Base-by-base conservation (phyloP, 1,139 yeast species). In the Candida pseudocylindracea region DNA sequence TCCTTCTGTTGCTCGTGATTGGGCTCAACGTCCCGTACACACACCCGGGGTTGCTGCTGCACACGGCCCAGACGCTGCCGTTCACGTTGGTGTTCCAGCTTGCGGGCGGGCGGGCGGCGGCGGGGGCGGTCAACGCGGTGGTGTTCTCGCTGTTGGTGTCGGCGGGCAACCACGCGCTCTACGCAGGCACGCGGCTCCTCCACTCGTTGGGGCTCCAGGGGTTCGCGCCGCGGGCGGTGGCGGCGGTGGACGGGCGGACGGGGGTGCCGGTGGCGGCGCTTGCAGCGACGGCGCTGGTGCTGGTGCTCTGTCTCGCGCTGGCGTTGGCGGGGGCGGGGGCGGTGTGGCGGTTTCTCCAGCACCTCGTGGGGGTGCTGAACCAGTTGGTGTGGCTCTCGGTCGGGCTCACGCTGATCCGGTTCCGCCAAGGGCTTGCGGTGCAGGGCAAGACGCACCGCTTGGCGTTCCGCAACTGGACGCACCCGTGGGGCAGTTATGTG, bases 31-130 rank as follows among this genome's bases (percentile, higher is more conserved):
- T 60, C 4, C 57, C 63, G 2, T 15, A 15, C 20, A 15, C 20
- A 4, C 6, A 15, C 20, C 41, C n/a, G 33, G 39, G 31, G 32
- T 36, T 27, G 31, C 8, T 15, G 29, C 25, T 8, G 26, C 26
- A 8, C 26, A 25, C 26, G 10, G 26, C 26, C 9, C 10, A 25
- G 26, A 8, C 10, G 26, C 62, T 73, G 9, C 75, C 75, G 20
- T 65, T 68, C 48, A 70, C 69, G 8, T 58, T 67, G 41, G 72
- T 73, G n/a, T 57, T 68, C 34, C 55, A 57, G 34, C 53, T 55
- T 32, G 72, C 71, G 3, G 71, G 73, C 6, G 56, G 61, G 31
- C 46, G 52, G 29, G 60, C 49, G 2, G 50, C 63, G 29, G 63
- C 64, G 2, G 55, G 63, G 10, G 54, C 58, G 25, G 56, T 59